Evolutionary conservation across 1,284 basidiomycete genomes (phyloP), one percentile per base, ranked within the genome.

Genomic region (Flammula alnicola): DNA sequence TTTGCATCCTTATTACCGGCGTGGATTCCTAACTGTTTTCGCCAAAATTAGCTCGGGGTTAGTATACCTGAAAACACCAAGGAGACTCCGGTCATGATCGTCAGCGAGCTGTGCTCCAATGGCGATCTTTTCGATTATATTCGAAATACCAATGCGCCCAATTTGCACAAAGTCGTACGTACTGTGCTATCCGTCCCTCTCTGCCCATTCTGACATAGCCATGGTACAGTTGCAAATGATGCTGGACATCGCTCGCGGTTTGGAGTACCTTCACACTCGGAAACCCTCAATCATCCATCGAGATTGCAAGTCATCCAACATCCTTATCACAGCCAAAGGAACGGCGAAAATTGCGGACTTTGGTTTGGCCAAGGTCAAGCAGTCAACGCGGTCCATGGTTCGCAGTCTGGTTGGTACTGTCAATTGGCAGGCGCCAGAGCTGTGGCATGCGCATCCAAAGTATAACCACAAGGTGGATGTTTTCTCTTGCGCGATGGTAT

Each of bases 381-480:
- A 96, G 62, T 95, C 93, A 23, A 98, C 95, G 2, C 81, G 96
- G 36, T 97, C 95, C 1, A 97, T 99, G 91, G 93, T 99, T 49
- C 86, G 92, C 49, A 95, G 92, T 61, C 75, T 99, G 39, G 96
- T 99, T 12, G 96, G 96, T 16, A 99, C 96, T 0, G 96, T 98
- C 61, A 99, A 99, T 68, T 99, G 97, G 95, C 96, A 99, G 72
- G 97, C 96, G n/a, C 96, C 95, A 1, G 96, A 99, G 69, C 79
- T 99, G 30, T 99, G 96, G 96, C 86, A 91, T 57, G 86, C 97
- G 1, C 90, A 93, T 65, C 96, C 96, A 6, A 90, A 96, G 66
- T 99, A 99, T 72, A 98, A 99, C 67, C 92, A 98, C 68, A 99
- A 99, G 71, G 97, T 97, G 14, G 96, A 99, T 68, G 95, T 98